Evolutionary conservation across 2,329 filamentous ascomycete species (phyloP).

Genomic region (Kalmusia sp.): DNA sequence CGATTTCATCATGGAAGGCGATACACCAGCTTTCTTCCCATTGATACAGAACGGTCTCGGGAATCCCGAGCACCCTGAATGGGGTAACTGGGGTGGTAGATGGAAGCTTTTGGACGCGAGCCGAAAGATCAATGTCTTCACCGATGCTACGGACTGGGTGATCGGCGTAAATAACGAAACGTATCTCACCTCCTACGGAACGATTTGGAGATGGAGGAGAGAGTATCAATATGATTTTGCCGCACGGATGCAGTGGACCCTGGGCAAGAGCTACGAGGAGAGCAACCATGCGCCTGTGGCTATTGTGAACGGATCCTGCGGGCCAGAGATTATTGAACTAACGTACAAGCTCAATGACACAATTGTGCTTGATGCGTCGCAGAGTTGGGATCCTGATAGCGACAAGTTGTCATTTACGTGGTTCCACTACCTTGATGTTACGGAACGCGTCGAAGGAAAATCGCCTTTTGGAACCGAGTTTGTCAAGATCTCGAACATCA

Average conservation of each 20-base stretch:
- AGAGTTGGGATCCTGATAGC: slow-evolving; percentile 25
- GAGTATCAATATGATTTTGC: slow-evolving; percentile 57
- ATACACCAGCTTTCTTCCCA: slow-evolving; percentile 54
- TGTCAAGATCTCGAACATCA: slow-evolving; percentile 6
- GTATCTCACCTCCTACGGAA: slow-evolving; percentile 49
- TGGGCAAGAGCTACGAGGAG: slow-evolving; percentile 3
- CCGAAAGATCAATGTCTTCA: slow-evolving; percentile 16
- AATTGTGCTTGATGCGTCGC: slow-evolving; percentile 17
- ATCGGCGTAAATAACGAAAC: slow-evolving; percentile 31
- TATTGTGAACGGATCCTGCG: slow-evolving; percentile 20
- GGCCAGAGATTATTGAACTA: slow-evolving; percentile 9
- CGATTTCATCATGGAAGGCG: slow-evolving; percentile 59
- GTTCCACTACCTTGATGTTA: slow-evolving; percentile 23
- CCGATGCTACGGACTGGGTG: slow-evolving; percentile 34
- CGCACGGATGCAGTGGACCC: slow-evolving; percentile 54
- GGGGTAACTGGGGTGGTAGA: slow-evolving; percentile 55
- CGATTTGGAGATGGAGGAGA: slow-evolving; percentile 57
- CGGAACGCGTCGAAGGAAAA: background rate
- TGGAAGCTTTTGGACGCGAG: slow-evolving; percentile 26
- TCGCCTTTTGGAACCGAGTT: background rate
- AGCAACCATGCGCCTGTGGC: slow-evolving; percentile 24
- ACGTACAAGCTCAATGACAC: slow-evolving; percentile 11
- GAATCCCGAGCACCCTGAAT: slow-evolving; percentile 51
- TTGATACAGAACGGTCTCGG: slow-evolving; percentile 52
- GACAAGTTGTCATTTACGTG: slow-evolving; percentile 22